These are phyloP conservation scores for Pseudocercospora musae DNA, from an alignment of 2,329 filamentous ascomycete species.

Conservation along the genomic window DNA sequence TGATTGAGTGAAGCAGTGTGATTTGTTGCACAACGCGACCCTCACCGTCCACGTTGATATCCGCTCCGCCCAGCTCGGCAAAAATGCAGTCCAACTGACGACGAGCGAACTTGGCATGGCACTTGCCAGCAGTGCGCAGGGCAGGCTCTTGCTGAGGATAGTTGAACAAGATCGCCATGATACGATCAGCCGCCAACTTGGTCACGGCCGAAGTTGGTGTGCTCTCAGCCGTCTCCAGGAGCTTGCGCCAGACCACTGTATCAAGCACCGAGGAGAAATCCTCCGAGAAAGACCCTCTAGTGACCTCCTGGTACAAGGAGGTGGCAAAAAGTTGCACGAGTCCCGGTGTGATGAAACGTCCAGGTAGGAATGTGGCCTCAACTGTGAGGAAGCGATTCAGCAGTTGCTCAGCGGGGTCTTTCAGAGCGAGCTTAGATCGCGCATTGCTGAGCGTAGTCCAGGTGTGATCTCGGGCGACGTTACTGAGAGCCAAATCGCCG, in stretches of 20 bases:
- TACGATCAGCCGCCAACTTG: conserved; percentile 12
- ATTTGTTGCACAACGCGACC: conserved; percentile 13
- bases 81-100: conserved; percentile 21
- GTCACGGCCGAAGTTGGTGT: conserved; percentile 4
- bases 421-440: background rate
- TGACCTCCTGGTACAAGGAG: conserved; percentile 10
- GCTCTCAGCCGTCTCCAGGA: conserved; percentile 22
- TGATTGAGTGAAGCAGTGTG: conserved; percentile 18
- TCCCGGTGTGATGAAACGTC: conserved; percentile 13
- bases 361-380: conserved; percentile 10
- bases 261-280: conserved; percentile 17
- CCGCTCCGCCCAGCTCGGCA: background rate
- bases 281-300: background rate
- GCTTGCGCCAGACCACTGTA: conserved; percentile 19
- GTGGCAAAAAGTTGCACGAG: conserved; percentile 14
- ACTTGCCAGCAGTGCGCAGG: conserved; percentile 7
- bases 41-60: background rate
- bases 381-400: conserved; percentile 11
- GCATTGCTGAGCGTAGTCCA: conserved; percentile 12
- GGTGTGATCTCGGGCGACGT: conserved; percentile 17
- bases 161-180: conserved; percentile 19
- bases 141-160: conserved; percentile 1
- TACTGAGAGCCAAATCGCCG: conserved; percentile 23
- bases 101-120: conserved; percentile 21
- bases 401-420: background rate